A percentile compares a stretch with the other conserved stretches of the same genome.
These are phyloP conservation scores for Alternaria sp. DNA, from an alignment of 2,329 filamentous ascomycete species.

Conservation along the genomic window DNA sequence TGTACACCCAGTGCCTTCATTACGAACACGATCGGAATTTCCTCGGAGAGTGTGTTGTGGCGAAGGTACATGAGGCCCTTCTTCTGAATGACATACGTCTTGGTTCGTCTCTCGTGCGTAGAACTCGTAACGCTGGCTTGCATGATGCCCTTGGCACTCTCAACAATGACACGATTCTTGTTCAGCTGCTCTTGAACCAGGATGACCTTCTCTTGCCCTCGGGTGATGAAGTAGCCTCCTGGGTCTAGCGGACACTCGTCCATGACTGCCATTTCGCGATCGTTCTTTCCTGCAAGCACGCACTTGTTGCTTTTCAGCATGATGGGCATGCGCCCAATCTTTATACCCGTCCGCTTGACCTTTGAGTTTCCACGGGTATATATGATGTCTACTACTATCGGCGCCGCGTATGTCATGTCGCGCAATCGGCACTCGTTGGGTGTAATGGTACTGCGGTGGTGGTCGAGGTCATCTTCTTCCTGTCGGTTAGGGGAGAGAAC, in stretches of 20 bases:
- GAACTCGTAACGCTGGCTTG: conserved; percentile 92
- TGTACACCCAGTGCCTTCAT: conserved; percentile 93
- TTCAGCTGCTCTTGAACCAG: conserved; percentile 97
- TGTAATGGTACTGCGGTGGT: conserved; percentile 66
- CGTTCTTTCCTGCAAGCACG: conserved; percentile 80
- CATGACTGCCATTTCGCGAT: conserved; percentile 86
- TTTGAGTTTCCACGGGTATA: conserved; percentile 83
- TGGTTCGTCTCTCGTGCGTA: conserved; percentile 96
- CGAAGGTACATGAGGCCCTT: conserved; percentile 89
- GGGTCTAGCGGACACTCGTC: conserved; percentile 97
- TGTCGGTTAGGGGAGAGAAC: conserved; percentile 81
- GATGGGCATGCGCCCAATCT: conserved; percentile 89
- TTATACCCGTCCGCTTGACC: conserved; percentile 74
- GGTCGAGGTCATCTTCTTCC: conserved; percentile 70
- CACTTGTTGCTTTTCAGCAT: conserved; percentile 98
- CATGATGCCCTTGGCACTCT: conserved; percentile 92
- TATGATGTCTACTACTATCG: conserved; percentile 89
- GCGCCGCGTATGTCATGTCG: conserved; percentile 97
- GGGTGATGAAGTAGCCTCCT: conserved; percentile 96
- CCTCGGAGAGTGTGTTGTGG: conserved; percentile 91
- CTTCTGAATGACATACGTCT: conserved; percentile 93
- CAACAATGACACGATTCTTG: conserved; percentile 98
- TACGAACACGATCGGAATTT: conserved; percentile 92
- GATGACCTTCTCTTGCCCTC: conserved; percentile 98
- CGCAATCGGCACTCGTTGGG: conserved; percentile 96